Percentiles rank a stretch among this genome's conserved stretches.
phyloP scores from a whole-genome alignment of 164 flowering plant genomes.

The Buxus sempervirens region DNA sequence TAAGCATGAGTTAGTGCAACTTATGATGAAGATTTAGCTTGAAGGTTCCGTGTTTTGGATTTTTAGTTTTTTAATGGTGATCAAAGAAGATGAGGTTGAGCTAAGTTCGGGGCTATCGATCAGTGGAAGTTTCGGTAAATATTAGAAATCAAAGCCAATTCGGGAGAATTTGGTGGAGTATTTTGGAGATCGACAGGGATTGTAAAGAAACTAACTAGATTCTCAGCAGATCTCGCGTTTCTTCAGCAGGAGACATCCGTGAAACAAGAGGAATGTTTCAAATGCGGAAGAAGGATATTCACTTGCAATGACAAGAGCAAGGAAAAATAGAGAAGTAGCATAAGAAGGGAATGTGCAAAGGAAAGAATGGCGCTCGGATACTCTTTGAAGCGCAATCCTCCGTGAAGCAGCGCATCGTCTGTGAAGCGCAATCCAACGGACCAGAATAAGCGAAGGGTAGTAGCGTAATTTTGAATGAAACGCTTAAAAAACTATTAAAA shows the following conservation, averaged over 20 bases:
- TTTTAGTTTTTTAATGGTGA: not conserved
- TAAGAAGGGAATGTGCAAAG: conserved; percentile 1
- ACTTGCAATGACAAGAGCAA: conserved; percentile 46
- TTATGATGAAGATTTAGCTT: not conserved
- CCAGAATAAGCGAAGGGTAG: too few relatives aligned
- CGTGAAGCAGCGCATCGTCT: too few relatives aligned
- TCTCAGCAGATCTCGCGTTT: not conserved
- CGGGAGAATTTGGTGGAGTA: not conserved
- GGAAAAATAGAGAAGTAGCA: conserved; percentile 40
- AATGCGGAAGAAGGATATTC: conserved; percentile 38
- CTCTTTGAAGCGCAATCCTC: too few relatives aligned
- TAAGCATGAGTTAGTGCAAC: too few relatives aligned
- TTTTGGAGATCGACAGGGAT: not conserved
- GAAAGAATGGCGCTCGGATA: conserved; percentile 4
- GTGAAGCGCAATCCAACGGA: too few relatives aligned
- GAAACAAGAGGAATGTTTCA: conserved; percentile 9
- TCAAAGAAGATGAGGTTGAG: conserved; percentile 37
- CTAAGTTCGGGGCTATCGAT: conserved; percentile 48
- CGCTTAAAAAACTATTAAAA: too few relatives aligned
- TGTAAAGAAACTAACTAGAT: not conserved
- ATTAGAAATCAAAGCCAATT: conserved; percentile 7
- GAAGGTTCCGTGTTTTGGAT: too few relatives aligned
- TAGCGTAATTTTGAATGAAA: too few relatives aligned
- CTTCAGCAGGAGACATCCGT: not conserved
- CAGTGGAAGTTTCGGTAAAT: conserved; percentile 32